Evolutionary conservation across 1,139 yeast genomes (phyloP).

Genomic region (Yamadazyma atmosphaerica): DNA sequence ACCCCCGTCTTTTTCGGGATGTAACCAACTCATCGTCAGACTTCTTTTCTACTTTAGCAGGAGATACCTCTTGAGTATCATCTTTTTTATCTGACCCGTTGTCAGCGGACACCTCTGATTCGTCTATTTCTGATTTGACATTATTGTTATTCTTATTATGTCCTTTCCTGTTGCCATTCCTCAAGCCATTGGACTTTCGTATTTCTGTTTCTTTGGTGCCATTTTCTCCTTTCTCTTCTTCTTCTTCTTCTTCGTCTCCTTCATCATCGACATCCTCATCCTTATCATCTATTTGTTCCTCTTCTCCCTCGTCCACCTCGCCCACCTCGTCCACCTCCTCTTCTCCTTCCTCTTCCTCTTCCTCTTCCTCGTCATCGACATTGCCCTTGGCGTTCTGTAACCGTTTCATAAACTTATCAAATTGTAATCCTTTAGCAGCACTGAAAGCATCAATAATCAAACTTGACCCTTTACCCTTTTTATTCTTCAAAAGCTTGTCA

Average conservation of each 20-base stretch:
- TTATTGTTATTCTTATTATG: conserved; percentile 2
- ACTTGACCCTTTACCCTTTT: conserved; percentile 28
- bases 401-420: conserved; percentile 38
- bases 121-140: conserved; percentile 2
- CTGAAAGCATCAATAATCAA: conserved; percentile 42
- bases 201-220: conserved; percentile 13
- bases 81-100: conserved; percentile 5
- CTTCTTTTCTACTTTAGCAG: conserved; percentile 11
- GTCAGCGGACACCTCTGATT: conserved; percentile 1
- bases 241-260: conserved; percentile 14
- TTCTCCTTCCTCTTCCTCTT: conserved; percentile 29
- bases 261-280: conserved; percentile 17
- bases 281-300: conserved; percentile 18
- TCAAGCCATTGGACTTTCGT: conserved; percentile 1
- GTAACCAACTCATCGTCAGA: conserved; percentile 16
- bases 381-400: conserved; percentile 21
- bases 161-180: conserved; percentile 4
- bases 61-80: conserved; percentile 1
- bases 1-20: conserved; percentile 8
- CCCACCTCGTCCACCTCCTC: conserved; percentile 29
- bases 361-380: conserved; percentile 25
- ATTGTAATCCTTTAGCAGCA: conserved; percentile 39
- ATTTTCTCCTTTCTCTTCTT: conserved; percentile 11
- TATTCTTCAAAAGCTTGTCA: conserved; percentile 29
- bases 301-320: conserved; percentile 23